Evolutionary conservation across 2,329 filamentous ascomycete species (phyloP), one percentile per base, ranked within the genome.

Genomic region (Aspergillus ustus): DNA sequence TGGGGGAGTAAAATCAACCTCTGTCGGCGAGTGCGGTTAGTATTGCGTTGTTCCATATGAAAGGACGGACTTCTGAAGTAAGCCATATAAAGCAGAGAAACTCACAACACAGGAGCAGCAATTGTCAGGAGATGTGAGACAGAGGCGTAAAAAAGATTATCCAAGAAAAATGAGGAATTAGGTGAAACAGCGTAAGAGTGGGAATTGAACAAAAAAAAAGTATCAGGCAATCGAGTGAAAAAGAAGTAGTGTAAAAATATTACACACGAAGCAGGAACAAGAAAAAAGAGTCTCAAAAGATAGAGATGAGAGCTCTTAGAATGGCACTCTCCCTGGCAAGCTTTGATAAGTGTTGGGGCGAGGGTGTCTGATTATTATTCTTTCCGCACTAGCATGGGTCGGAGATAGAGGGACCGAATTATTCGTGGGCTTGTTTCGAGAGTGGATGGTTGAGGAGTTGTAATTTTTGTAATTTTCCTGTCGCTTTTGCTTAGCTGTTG

Each of bases 341-440:
- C 61, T 61, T 67, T 65, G 66, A 54, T 63, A 63, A 63, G 63
- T 61, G 64, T 66, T 66, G 70, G 70, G 71, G 68, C 65, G 66
- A 70, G 64, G 62, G 59, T 37, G 58, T 54, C 46, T 57, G 19
- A n/a, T 50, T 22, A 46, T 57, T 51, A 52, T 57, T 56, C 52
- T 40, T 40, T 40, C 34, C 34, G 34, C 53, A 53, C 53, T 40
- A 49, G 57, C 59, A 54, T 34, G 61, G 56, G 40, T 34, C 54
- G 50, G 25, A 58, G 48, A 52, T 34, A 52, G 34, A 29, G 7
- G 48, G 43, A 43, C 52, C 48, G 52, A 60, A 55, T 29, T 40
- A 40, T 40, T 40, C 34, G 34, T 40, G 22, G 44, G 20, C 37
- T 43, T 57, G 40, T 51, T 52, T 52, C 46, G 59, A 44, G 34